Conservation (phyloP, 257 asterid species). For the Scutellaria barbata region DNA sequence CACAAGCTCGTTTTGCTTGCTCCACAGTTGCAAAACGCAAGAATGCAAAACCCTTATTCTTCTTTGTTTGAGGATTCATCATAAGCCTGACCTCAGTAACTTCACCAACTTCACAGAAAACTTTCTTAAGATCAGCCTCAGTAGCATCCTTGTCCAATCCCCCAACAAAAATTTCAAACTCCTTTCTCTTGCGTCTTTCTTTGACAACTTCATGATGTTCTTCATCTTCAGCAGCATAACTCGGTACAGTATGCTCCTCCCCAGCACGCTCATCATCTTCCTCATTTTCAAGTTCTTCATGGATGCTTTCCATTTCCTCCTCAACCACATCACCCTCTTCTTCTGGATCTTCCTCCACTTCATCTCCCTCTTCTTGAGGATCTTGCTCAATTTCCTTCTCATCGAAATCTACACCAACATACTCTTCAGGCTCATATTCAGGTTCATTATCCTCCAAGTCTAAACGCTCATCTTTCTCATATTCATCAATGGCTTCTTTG, state of each 20-base stretch:
- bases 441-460: slow-evolving; percentile 98
- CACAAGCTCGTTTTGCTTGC: slow-evolving; percentile 93
- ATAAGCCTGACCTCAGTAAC: slow-evolving; percentile 92
- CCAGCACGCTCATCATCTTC: slow-evolving; percentile 62
- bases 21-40: slow-evolving; percentile 92
- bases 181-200: slow-evolving; percentile 95
- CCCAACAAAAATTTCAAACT: slow-evolving; percentile 93
- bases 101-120: slow-evolving; percentile 88
- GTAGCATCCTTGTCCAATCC: slow-evolving; percentile 99
- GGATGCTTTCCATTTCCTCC: slow-evolving; percentile 68
- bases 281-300: slow-evolving; percentile 72
- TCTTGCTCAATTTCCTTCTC: slow-evolving; percentile 87
- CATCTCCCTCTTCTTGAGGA: slow-evolving; percentile 64
- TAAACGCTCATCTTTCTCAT: slow-evolving; percentile 81
- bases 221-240: slow-evolving; percentile 79
- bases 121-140: slow-evolving; percentile 87
- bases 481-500: slow-evolving; percentile 75
- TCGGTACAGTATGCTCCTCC: slow-evolving; percentile 63
- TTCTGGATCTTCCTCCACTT: slow-evolving; percentile 69
- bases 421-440: slow-evolving; percentile 93
- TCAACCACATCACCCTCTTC: slow-evolving; percentile 70
- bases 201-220: slow-evolving; percentile 82
- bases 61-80: slow-evolving; percentile 97
- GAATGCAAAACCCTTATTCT: slow-evolving; percentile 98
- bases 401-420: slow-evolving; percentile 77